phyloP scores from a whole-genome alignment of 768 basidiomycete genomes.

The Pleurotus pulmonarius region DNA sequence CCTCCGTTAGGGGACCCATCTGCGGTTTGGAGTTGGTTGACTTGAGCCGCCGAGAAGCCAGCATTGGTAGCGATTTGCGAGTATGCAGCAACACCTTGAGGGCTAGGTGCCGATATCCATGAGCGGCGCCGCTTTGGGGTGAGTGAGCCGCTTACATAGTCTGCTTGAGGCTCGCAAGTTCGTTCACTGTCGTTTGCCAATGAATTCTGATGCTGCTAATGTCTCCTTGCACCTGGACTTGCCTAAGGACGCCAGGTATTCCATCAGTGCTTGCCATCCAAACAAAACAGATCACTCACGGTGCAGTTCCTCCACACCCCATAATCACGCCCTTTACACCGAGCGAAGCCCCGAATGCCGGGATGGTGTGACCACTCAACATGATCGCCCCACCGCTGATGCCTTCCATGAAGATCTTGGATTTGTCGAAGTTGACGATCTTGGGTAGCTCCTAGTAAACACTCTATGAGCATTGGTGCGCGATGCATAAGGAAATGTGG shows the following conservation, averaged over 20 bases:
- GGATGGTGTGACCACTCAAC: slow-evolving; percentile 20
- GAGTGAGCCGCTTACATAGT: slow-evolving; percentile 14
- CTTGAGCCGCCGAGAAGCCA: slow-evolving; percentile 13
- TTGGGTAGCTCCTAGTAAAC: slow-evolving; percentile 15
- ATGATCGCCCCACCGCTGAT: slow-evolving; percentile 24
- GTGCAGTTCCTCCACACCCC: slow-evolving; percentile 21
- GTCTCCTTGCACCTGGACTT: slow-evolving; percentile 22
- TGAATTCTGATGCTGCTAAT: slow-evolving; percentile 19
- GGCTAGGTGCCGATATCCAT: neutral
- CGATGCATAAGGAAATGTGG: neutral
- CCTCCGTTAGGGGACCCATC: slow-evolving; percentile 19
- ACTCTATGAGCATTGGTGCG: neutral
- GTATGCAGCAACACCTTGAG: slow-evolving; percentile 15
- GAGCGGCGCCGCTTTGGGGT: neutral
- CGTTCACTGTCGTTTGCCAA: slow-evolving; percentile 21
- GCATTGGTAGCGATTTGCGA: slow-evolving; percentile 17
- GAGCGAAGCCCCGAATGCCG: slow-evolving; percentile 19
- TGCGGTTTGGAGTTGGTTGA: slow-evolving; percentile 17
- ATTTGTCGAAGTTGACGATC: slow-evolving; percentile 22
- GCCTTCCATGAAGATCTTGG: slow-evolving; percentile 23
- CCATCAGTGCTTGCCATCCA: neutral
- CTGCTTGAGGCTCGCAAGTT: slow-evolving; percentile 16
- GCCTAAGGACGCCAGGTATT: slow-evolving; percentile 7
- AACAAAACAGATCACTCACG: slow-evolving; percentile 10
- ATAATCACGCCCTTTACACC: slow-evolving; percentile 19